These are phyloP conservation scores for Lentinula guzmanii DNA, from an alignment of 768 basidiomycete species.

Conservation along the genomic window DNA sequence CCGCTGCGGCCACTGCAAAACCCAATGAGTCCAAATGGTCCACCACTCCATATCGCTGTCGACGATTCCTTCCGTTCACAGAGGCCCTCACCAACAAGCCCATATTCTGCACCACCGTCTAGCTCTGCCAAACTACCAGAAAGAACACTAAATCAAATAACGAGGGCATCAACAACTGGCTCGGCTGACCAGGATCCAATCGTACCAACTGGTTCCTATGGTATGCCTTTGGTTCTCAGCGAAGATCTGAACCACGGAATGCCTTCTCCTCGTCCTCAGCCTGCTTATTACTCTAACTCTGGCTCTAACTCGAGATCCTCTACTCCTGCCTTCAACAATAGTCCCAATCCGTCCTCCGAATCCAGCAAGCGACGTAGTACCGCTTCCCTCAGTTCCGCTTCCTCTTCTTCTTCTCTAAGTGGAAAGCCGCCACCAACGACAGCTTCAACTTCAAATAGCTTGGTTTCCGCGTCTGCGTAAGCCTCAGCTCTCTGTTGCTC, in stretches of 20 bases:
- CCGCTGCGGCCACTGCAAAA: neutral
- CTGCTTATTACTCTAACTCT: conserved; percentile 6
- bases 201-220: conserved; percentile 26
- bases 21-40: neutral
- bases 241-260: conserved; percentile 61
- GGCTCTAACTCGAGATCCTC: neutral
- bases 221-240: conserved; percentile 54
- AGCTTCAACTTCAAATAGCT: conserved; percentile 50
- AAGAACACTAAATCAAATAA: conserved; percentile 45
- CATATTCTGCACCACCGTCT: conserved; percentile 29
- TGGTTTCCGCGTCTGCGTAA: conserved; percentile 62
- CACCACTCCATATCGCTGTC: conserved; percentile 4
- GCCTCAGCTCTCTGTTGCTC: conserved; percentile 25
- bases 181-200: conserved; percentile 50
- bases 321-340: conserved; percentile 34
- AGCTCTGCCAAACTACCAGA: conserved; percentile 36
- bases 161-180: conserved; percentile 60
- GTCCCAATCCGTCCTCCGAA: conserved; percentile 36
- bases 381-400: conserved; percentile 46
- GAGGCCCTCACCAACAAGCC: conserved; percentile 7
- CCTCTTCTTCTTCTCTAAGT: conserved; percentile 47
- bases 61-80: conserved; percentile 3
- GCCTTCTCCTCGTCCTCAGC: conserved; percentile 13
- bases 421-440: conserved; percentile 42
- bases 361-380: conserved; percentile 26